Evolutionary conservation across 495 filamentous ascomycete species (phyloP).

Genomic region (Penicillium antarcticum): DNA sequence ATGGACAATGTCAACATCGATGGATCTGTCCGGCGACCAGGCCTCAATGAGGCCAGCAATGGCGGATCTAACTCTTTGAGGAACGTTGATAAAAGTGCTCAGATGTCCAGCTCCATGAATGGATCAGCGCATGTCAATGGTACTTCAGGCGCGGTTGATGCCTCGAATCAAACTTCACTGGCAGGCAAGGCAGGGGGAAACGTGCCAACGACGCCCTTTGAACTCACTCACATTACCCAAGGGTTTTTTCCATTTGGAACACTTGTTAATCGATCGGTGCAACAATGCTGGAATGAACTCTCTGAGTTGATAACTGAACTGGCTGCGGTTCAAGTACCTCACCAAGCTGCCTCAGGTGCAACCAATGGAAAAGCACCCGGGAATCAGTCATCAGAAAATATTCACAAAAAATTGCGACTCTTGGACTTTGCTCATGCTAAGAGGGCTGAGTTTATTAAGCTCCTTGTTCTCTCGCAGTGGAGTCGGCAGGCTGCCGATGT

Average conservation of each 20-base stretch:
- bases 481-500: conserved; percentile 72
- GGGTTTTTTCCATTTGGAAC: conserved; percentile 67
- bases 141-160: conserved; percentile 8
- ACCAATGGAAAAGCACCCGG: conserved; percentile 52
- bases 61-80: conserved; percentile 13
- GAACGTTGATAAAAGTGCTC: conserved; percentile 12
- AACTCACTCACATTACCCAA: conserved; percentile 75
- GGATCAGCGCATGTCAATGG: conserved; percentile 32
- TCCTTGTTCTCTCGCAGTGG: conserved; percentile 85
- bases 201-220: conserved; percentile 47
- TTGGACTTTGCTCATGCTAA: conserved; percentile 67
- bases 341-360: conserved; percentile 10
- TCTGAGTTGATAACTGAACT: conserved; percentile 66
- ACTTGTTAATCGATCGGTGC: conserved; percentile 71
- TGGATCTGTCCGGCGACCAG: conserved; percentile 23
- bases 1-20: conserved; percentile 41
- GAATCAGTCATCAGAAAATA: conserved; percentile 61
- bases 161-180: conserved; percentile 9
- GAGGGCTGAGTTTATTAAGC: conserved; percentile 79
- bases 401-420: conserved; percentile 74
- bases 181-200: background rate
- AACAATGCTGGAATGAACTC: conserved; percentile 77
- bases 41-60: conserved; percentile 24
- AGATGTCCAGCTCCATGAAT: conserved; percentile 19
- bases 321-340: conserved; percentile 57